Evolutionary conservation across 805 yeast genomes (phyloP).

Genomic region (Gaillardinia entomophila): DNA sequence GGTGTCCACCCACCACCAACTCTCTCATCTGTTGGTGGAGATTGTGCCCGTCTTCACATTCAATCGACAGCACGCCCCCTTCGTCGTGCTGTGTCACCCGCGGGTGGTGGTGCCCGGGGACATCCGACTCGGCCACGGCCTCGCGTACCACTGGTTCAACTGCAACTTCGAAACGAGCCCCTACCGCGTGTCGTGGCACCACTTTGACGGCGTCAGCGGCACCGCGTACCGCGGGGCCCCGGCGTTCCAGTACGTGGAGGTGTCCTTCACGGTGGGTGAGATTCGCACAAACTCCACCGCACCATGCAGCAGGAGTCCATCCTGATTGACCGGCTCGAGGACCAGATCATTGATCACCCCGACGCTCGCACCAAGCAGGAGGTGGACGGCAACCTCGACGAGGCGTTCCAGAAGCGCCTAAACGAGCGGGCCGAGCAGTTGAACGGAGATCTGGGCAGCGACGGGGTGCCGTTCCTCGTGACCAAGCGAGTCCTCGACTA

Average conservation of each 20-base stretch:
- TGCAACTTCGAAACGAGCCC: slow-evolving; percentile 16
- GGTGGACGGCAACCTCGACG: slow-evolving; percentile 28
- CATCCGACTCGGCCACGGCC: background rate
- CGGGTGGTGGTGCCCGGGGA: too few species aligned
- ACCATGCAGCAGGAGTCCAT: slow-evolving; percentile 13
- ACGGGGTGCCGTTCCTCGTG: slow-evolving; percentile 20
- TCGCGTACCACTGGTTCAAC: slow-evolving; percentile 24
- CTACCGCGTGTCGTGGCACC: slow-evolving; percentile 32
- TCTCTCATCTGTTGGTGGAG: too few species aligned
- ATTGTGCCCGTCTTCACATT: too few species aligned
- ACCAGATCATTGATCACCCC: slow-evolving; percentile 40
- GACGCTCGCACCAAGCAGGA: slow-evolving; percentile 26
- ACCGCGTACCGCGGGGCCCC: slow-evolving; percentile 46
- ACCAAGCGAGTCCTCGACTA: slow-evolving; percentile 27
- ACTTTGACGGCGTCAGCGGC: slow-evolving; percentile 67
- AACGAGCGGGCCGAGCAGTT: slow-evolving; percentile 39
- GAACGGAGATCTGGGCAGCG: slow-evolving; percentile 1
- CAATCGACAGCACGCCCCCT: too few species aligned
- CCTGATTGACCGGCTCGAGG: slow-evolving; percentile 43
- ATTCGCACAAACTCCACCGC: slow-evolving; percentile 2
- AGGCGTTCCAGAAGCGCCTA: slow-evolving; percentile 36
- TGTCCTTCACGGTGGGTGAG: too few species aligned
- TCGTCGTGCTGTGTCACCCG: too few species aligned
- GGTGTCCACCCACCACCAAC: too few species aligned
- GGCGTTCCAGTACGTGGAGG: slow-evolving; percentile 45